Evolutionary conservation across 805 yeast genomes (phyloP), one percentile per base, ranked within the genome.

Genomic region (Candida incommunis): DNA sequence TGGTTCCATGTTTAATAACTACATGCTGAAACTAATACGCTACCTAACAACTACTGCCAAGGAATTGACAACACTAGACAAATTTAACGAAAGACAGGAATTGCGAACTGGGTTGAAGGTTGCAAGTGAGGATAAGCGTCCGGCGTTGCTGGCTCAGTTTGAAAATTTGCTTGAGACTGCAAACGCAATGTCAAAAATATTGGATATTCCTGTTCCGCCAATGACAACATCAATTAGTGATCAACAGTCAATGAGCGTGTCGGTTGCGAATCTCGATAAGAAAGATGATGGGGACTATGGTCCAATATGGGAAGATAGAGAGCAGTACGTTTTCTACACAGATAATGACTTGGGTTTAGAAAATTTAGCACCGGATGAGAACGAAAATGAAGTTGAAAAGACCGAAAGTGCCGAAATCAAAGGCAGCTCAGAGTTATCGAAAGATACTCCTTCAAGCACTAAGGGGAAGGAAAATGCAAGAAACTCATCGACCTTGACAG

Each of bases 301-400:
- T 31, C 37, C 37, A 22, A 51, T 71, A 2, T 85, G 94, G 94
- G 82, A 75, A 34, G 77, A 71, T 46, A 75, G 75, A 16, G 80
- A 77, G 24, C 77, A 74, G n/a, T 70, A 71, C 48, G 68, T 66
- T 48, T 87, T 85, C 56, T 87, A 88, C 60, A 64, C 70, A 41
- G 94, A 85, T 56, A 70, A 83, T 5, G n/a, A n/a, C n/a, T 64
- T 84, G 45, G 72, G 70, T 5, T 67, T 86, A 41, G 71, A 86
- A 3, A 48, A 46, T 22, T 7, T 25, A 9, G 27, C 27, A 25
- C 27, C 27, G 7, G 27, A 25, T 25, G 48, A 44, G n/a, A 49
- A 31, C 37, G 50, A 46, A 29, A 45, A 49, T 20, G 42, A 23
- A 3, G 41, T 46, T 26, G 34, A 47, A 11, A 23, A 25, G 21